Conservation (phyloP, 441 rosid species). For the Erysimum pusillum region DNA sequence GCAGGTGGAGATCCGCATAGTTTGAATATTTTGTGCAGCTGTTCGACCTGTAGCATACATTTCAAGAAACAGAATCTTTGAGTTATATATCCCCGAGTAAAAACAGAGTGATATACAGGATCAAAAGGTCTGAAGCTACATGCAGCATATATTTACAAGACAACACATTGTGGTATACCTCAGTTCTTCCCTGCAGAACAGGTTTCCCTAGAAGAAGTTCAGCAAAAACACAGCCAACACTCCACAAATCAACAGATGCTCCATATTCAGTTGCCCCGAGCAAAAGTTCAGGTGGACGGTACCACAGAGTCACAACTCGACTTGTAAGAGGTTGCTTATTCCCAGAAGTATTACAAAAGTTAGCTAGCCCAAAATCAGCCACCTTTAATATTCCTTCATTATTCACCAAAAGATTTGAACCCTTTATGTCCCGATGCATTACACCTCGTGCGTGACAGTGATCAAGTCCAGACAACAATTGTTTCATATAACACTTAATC, state of each 20-base stretch:
- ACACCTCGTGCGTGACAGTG: slow-evolving; percentile 88
- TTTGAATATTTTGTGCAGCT: slow-evolving; percentile 92
- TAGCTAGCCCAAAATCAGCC: slow-evolving; percentile 95
- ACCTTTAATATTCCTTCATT: slow-evolving; percentile 84
- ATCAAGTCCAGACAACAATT: slow-evolving; percentile 81
- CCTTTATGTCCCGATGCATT: slow-evolving; percentile 94
- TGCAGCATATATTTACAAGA: slow-evolving; percentile 16
- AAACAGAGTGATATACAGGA: slow-evolving; percentile 1
- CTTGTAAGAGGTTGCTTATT: slow-evolving; percentile 82
- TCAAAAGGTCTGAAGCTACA: neutral
- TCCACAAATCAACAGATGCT: slow-evolving; percentile 92
- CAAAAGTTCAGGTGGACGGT: slow-evolving; percentile 93
- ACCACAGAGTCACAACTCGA: slow-evolving; percentile 95
- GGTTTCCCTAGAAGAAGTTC: slow-evolving; percentile 83
- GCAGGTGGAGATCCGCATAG: slow-evolving; percentile 94
- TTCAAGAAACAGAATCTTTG: slow-evolving; percentile 9
- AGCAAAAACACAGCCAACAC: slow-evolving; percentile 94
- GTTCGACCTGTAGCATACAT: slow-evolving; percentile 73
- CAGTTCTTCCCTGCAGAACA: slow-evolving; percentile 90
- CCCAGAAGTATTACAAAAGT: slow-evolving; percentile 60
- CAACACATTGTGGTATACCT: slow-evolving; percentile 55
- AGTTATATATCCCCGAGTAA: neutral
- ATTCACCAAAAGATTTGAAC: slow-evolving; percentile 88
- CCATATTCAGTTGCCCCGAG: slow-evolving; percentile 89
- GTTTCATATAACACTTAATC: slow-evolving; percentile 94